These are phyloP conservation scores for Lithohypha guttulata DNA, from an alignment of 2,329 filamentous ascomycete species.

Conservation along the genomic window DNA sequence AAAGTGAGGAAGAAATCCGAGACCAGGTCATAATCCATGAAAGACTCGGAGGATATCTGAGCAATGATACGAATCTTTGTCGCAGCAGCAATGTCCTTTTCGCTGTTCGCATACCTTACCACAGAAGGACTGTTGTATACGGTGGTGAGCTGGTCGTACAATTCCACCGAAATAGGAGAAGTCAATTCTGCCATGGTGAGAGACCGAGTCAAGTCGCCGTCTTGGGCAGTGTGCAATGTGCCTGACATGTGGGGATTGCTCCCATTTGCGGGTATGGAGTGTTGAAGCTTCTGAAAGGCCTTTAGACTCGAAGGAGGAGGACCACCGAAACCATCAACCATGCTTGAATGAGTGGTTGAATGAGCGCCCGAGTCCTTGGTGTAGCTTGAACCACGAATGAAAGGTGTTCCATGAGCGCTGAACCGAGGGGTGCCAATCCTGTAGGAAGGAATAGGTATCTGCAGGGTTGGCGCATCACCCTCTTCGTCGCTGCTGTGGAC, in stretches of 20 bases:
- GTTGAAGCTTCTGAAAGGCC: slow-evolving; percentile 11
- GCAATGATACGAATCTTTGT: slow-evolving; percentile 85
- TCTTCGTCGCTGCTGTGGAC: slow-evolving; percentile 50
- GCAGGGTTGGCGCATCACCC: slow-evolving; percentile 46
- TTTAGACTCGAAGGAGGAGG: slow-evolving; percentile 16
- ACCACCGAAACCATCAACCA: slow-evolving; percentile 11
- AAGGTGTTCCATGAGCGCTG: slow-evolving; percentile 61
- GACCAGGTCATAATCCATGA: slow-evolving; percentile 91
- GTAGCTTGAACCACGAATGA: slow-evolving; percentile 71
- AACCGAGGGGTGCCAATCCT: slow-evolving; percentile 73
- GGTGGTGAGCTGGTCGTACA: slow-evolving; percentile 72
- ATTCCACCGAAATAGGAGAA: slow-evolving; percentile 45
- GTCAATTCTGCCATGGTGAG: not conserved
- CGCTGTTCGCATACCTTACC: slow-evolving; percentile 65
- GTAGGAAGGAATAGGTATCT: slow-evolving; percentile 74
- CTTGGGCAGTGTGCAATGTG: slow-evolving; percentile 27
- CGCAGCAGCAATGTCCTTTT: slow-evolving; percentile 71
- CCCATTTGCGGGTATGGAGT: slow-evolving; percentile 24
- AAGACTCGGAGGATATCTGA: slow-evolving; percentile 90
- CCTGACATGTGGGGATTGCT: slow-evolving; percentile 30
- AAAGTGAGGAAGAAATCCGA: slow-evolving; percentile 98
- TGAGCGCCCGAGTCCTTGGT: slow-evolving; percentile 37
- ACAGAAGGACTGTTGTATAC: slow-evolving; percentile 72
- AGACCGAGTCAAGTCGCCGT: not conserved
- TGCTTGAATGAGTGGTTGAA: slow-evolving; percentile 23